A percentile compares a stretch with the other conserved stretches of the same genome.
Evolutionary conservation across 2,329 filamentous ascomycete genomes (phyloP).

Genomic region (Fusarium ambrosium): DNA sequence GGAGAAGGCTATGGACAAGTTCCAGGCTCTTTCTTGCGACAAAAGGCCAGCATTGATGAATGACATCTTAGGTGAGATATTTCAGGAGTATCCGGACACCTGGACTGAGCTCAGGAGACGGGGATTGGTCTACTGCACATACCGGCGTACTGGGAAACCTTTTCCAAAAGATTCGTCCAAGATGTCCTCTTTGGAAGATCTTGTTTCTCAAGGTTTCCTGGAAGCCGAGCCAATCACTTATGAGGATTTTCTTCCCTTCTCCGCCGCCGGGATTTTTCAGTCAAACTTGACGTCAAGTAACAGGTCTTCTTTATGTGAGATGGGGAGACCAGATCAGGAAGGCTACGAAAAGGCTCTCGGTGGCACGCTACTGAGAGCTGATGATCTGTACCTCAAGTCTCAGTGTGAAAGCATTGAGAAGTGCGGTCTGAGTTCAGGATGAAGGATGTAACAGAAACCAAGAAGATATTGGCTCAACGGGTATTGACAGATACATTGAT

Average conservation of each 20-base stretch:
- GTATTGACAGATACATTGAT: not conserved
- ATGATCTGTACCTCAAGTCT: slow-evolving; percentile 9
- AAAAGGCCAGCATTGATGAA: slow-evolving; percentile 23
- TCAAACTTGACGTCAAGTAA: slow-evolving; percentile 53
- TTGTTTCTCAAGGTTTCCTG: slow-evolving; percentile 52
- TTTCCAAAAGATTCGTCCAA: not conserved
- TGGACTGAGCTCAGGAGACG: slow-evolving; percentile 53
- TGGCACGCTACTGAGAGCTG: not conserved
- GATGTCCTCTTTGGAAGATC: slow-evolving; percentile 40
- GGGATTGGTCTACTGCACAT: slow-evolving; percentile 57
- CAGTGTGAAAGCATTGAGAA: slow-evolving; percentile 17
- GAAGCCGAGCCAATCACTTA: slow-evolving; percentile 62
- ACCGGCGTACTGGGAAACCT: slow-evolving; percentile 31
- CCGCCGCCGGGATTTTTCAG: slow-evolving; percentile 65
- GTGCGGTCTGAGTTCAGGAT: slow-evolving; percentile 5
- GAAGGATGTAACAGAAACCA: not conserved
- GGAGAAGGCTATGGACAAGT: slow-evolving; percentile 41
- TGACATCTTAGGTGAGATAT: slow-evolving; percentile 46
- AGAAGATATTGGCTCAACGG: not conserved
- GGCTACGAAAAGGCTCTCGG: slow-evolving; percentile 19
- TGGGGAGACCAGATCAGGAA: not conserved
- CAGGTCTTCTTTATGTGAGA: not conserved
- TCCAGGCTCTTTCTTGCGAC: not conserved
- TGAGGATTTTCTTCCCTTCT: slow-evolving; percentile 67
- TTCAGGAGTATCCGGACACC: slow-evolving; percentile 58